Base-by-base conservation (phyloP, 805 yeast species). In the Kuraishia capsulata region DNA sequence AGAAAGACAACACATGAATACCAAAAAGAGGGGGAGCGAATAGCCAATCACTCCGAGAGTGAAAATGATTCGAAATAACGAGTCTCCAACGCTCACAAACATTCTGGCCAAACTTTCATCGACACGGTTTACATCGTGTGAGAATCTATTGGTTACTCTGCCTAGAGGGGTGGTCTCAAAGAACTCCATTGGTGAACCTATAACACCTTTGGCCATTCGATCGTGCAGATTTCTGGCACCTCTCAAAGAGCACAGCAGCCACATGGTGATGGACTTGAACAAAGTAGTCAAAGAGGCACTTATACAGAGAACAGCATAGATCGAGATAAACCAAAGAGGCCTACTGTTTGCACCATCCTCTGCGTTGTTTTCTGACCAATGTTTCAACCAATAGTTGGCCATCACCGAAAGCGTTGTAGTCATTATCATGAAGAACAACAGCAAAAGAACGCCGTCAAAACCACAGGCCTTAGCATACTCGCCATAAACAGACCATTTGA, bases 121-220 rank as follows among this genome's bases (percentile, higher is more conserved):
- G 40, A 79, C 62, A 23, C 66, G 67, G 43, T 66, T 67, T 43
- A 80, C 67, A 56, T 80, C 87, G 49, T 75, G 71, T 19, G 82
- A 70, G 47, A 79, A 79, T 45, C 86, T 58, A 51, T 80, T 79
- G 52, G 78, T 62, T 14, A 79, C 69, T 49, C 86, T 62, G 4
- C 87, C 87, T 35, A 73, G 54, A 5, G 87, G 87, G 0, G 85
- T 79, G 0, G 82, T 69, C 46, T 80, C 86, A 53, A 79, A 80
- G 49, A 76, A 79, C 3, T 67, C 61, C 80, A 80, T 76, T 34
- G 86, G 85, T 1, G 82, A 66, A 36, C 68, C 56, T 39, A 79
- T 42, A 25, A 80, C 73, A 1, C 78, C 51, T 4, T 43, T 39
- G 0, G 78, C 76, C 82, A 80, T 75, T 20, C 58, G 56, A 44